Evolutionary conservation across 2,329 filamentous ascomycete genomes (phyloP).

Genomic region (Emydomyces testavorans): DNA sequence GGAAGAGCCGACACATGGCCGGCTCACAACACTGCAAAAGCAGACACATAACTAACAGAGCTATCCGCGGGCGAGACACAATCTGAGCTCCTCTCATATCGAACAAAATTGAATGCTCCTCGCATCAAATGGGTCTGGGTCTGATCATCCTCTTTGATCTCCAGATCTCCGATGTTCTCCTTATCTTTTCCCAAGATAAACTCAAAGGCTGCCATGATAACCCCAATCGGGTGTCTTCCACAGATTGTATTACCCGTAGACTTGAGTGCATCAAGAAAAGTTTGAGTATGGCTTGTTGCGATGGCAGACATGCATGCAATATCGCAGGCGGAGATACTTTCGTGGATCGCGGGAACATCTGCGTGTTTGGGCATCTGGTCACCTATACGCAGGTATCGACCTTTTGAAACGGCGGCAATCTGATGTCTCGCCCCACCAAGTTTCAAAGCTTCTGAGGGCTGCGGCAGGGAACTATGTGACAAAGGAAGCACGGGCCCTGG

Average conservation of each 20-base stretch:
- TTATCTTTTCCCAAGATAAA: slow-evolving; percentile 38
- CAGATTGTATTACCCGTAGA: slow-evolving; percentile 84
- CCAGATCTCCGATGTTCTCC: slow-evolving; percentile 21
- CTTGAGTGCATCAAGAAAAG: slow-evolving; percentile 57
- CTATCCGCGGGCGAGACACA: slow-evolving; percentile 57
- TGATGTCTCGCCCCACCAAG: slow-evolving; percentile 22
- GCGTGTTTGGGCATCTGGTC: slow-evolving; percentile 25
- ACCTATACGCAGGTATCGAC: slow-evolving; percentile 23
- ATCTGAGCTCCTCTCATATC: slow-evolving; percentile 77
- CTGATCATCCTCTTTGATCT: slow-evolving; percentile 11
- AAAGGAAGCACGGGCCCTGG: slow-evolving; percentile 28
- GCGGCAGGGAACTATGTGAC: slow-evolving; percentile 35
- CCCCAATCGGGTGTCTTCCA: slow-evolving; percentile 85
- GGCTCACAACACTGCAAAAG: slow-evolving; percentile 60
- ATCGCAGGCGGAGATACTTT: slow-evolving; percentile 73
- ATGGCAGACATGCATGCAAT: slow-evolving; percentile 74
- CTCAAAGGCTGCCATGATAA: slow-evolving; percentile 82
- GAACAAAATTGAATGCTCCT: slow-evolving; percentile 62
- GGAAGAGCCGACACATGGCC: neutral
- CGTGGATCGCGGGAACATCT: slow-evolving; percentile 52
- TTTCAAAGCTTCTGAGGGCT: slow-evolving; percentile 24
- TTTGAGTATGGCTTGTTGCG: slow-evolving; percentile 58
- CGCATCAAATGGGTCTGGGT: slow-evolving; percentile 20
- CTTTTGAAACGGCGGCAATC: slow-evolving; percentile 23
- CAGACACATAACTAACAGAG: slow-evolving; percentile 91